These are phyloP conservation scores for Fraxinus paxiana DNA, from an alignment of 305 asterid species.

Conservation along the genomic window DNA sequence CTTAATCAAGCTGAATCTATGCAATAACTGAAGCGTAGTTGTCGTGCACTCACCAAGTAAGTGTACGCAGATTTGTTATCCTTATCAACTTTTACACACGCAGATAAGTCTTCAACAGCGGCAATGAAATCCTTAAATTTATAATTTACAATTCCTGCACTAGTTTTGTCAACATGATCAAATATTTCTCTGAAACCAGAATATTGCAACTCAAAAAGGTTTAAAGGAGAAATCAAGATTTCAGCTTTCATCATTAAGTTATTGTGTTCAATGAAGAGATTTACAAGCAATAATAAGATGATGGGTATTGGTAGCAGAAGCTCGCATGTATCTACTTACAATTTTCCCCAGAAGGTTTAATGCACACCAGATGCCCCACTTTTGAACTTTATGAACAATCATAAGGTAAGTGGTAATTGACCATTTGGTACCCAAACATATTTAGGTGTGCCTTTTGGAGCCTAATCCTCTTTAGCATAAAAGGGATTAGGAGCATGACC, in stretches of 20 bases:
- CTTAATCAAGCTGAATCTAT: constrained; percentile 22
- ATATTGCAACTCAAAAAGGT: constrained; percentile 10
- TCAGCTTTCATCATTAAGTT: constrained; percentile 23
- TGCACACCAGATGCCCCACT: constrained; percentile 2
- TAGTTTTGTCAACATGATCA: constrained; percentile 25
- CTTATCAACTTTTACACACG: constrained; percentile 71
- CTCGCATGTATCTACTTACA: background rate
- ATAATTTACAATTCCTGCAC: constrained; percentile 89
- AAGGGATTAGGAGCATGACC: background rate
- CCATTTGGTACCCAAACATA: background rate
- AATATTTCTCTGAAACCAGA: constrained; percentile 20
- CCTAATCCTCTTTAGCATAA: background rate
- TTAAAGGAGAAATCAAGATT: constrained; percentile 7
- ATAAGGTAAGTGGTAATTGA: background rate
- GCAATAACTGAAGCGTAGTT: constrained; percentile 7
- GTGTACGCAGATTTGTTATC: constrained; percentile 93
- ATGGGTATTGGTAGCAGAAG: constrained; percentile 5
- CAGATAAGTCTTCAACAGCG: constrained; percentile 85
- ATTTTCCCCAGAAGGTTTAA: background rate
- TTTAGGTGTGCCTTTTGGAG: background rate
- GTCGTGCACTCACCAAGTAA: constrained; percentile 66
- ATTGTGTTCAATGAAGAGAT: background rate
- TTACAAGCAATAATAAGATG: background rate
- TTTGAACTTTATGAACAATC: constrained; percentile 3
- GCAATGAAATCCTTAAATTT: constrained; percentile 88